These are phyloP conservation scores for Exophiala dermatitidis DNA, from an alignment of 2,329 filamentous ascomycete genomes.

Conservation along the genomic window DNA sequence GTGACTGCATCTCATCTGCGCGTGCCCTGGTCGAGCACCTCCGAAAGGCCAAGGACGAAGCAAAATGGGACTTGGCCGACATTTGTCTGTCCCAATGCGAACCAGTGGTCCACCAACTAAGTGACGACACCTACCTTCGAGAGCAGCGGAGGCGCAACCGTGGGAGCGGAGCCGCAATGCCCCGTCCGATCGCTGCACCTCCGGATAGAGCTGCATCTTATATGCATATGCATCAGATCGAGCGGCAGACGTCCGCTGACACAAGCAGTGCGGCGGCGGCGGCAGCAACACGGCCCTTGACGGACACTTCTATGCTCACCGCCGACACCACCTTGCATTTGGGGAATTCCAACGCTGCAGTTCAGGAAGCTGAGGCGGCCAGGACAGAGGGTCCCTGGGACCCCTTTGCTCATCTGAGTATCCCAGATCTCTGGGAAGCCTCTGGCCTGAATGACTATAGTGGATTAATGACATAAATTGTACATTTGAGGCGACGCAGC, in stretches of 20 bases:
- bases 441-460: not conserved
- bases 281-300: not conserved
- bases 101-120: not conserved
- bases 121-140: not conserved
- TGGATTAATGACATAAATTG: not conserved
- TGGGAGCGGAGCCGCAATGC: not conserved
- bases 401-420: not conserved
- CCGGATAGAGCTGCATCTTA: not conserved
- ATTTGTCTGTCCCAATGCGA: slow-evolving; percentile 8
- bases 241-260: not conserved
- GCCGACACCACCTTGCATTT: not conserved
- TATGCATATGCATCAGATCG: not conserved
- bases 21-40: not conserved
- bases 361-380: not conserved
- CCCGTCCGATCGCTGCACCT: not conserved
- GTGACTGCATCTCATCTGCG: slow-evolving; percentile 1
- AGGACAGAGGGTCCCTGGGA: not conserved
- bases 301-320: not conserved
- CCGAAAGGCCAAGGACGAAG: not conserved
- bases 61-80: slow-evolving; percentile 6
- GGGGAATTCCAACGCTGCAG: not conserved
- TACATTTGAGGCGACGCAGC: too few relatives aligned
- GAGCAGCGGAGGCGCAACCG: not conserved
- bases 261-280: not conserved
- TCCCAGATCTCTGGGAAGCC: slow-evolving; percentile 3